Evolutionary conservation across 2,329 filamentous ascomycete genomes (phyloP), one percentile per base, ranked within the genome.

Genomic region (Aquanectria penicillioides): DNA sequence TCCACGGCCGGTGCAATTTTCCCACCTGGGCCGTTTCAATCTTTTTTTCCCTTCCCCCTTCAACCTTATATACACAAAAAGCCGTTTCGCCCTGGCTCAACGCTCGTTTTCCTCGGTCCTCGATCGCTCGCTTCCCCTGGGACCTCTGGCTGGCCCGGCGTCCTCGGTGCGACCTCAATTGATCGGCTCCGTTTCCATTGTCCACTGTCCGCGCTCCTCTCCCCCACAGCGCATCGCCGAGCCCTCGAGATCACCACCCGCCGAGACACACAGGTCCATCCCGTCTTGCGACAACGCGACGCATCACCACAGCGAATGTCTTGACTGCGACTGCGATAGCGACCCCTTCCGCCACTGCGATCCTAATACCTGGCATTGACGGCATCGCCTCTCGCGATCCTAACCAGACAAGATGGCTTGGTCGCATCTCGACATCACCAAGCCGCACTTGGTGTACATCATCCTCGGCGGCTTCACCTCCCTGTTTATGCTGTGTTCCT

Each of bases 381-480:
- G 51, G 36, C 22, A 26, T 28, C 33, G 44, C 13, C 26, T 31
- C 38, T 43, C 60, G 33, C 31, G 40, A 13, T 29, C n/a, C 13
- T 36, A 7, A 22, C 49, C 11, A 25, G 25, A 22, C 17, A 25
- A 52, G 26, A 93, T 93, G 90, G 89, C 88, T 62, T 94, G 91
- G 91, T 85, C 89, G 43, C 90, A 94, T 68, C 84, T 94, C 50
- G 88, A 89, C 61, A 89, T 98, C 80, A 97, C 96, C 79, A 91
- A 90, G 83, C 92, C 95, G 71, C 95, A 99, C 83, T 78, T 98
- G 92, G 95, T 97, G 66, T 99, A 99, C 79, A 93, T 98, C 79
- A 97, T 99, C 78, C 83, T 99, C 55, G 95, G 95, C 71, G 95
- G 94, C 75, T 99, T 99, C 81, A 99, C 95, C 68, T 93, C 91